Evolutionary conservation across 805 yeast species (phyloP).

Genomic region (Scheffersomyces ergatensis): DNA sequence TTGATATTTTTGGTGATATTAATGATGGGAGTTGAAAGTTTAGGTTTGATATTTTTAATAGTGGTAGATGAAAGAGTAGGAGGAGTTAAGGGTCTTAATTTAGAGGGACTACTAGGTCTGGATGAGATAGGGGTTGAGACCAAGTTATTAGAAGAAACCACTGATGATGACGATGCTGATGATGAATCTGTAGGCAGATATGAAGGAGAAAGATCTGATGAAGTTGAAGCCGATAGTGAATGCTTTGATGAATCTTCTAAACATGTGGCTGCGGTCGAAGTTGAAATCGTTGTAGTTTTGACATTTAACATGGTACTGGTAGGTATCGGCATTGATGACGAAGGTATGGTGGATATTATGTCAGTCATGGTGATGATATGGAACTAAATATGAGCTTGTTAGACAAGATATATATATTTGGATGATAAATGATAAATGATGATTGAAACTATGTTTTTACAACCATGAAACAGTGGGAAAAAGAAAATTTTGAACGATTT

Average conservation of each 20-base stretch:
- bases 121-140: background rate
- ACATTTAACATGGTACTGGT: background rate
- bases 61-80: background rate
- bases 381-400: background rate
- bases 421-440: background rate
- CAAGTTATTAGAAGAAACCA: too few species aligned
- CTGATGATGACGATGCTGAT: background rate
- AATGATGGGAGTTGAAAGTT: background rate
- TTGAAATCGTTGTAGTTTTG: background rate
- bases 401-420: background rate
- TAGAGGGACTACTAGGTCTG: background rate
- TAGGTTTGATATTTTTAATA: background rate
- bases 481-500: too few species aligned
- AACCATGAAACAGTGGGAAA: background rate
- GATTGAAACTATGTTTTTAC: background rate
- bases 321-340: background rate
- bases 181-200: background rate
- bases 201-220: background rate
- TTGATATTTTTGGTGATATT: background rate
- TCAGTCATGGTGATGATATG: background rate
- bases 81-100: constrained; percentile 3
- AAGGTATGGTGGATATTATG: background rate
- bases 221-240: background rate
- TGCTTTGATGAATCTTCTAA: background rate
- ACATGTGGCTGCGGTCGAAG: background rate